Evolutionary conservation across 192 early-diverging fungal species (phyloP).

Genomic region (Entrophospora sp.): DNA sequence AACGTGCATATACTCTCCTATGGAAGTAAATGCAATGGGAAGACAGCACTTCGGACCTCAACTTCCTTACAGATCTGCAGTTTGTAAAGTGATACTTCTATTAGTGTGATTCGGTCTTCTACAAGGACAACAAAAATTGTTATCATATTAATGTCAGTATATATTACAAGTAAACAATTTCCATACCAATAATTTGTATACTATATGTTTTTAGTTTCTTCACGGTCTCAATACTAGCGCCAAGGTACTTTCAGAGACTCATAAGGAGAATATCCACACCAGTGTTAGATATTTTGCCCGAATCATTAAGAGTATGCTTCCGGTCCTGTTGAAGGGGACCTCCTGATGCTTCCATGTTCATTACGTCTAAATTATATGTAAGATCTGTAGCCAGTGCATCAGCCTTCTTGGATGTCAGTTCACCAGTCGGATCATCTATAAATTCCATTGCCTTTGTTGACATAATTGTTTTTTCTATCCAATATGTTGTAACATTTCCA

Average conservation of each 20-base stretch:
- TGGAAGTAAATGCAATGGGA: conserved; percentile 13
- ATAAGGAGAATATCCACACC: conserved; percentile 7
- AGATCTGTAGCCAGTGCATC: conserved; percentile 11
- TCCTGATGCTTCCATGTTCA: conserved; percentile 8
- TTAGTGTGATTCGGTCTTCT: conserved; percentile 14
- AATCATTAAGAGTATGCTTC: conserved; percentile 15
- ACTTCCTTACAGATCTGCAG: conserved; percentile 12
- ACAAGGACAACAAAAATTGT: conserved; percentile 7
- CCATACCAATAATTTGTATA: conserved; percentile 17
- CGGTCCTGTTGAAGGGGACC: conserved; percentile 5
- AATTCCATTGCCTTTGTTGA: conserved; percentile 15
- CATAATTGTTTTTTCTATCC: conserved; percentile 15
- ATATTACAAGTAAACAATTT: conserved; percentile 11
- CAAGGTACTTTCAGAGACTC: conserved; percentile 1
- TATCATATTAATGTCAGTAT: conserved; percentile 10
- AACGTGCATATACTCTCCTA: conserved; percentile 16
- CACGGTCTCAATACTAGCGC: conserved; percentile 5
- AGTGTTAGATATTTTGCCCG: conserved; percentile 4
- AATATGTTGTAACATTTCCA: conserved; percentile 5
- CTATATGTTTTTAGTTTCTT: conserved; percentile 17
- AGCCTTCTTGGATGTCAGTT: conserved; percentile 8
- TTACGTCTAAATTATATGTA: conserved; percentile 12
- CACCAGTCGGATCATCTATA: conserved; percentile 5
- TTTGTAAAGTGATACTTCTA: conserved; percentile 19
- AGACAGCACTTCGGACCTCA: conserved; percentile 15